Evolutionary conservation across 2,329 filamentous ascomycete species (phyloP), one percentile per base, ranked within the genome.

Genomic region (Rugonectria rugulosa): DNA sequence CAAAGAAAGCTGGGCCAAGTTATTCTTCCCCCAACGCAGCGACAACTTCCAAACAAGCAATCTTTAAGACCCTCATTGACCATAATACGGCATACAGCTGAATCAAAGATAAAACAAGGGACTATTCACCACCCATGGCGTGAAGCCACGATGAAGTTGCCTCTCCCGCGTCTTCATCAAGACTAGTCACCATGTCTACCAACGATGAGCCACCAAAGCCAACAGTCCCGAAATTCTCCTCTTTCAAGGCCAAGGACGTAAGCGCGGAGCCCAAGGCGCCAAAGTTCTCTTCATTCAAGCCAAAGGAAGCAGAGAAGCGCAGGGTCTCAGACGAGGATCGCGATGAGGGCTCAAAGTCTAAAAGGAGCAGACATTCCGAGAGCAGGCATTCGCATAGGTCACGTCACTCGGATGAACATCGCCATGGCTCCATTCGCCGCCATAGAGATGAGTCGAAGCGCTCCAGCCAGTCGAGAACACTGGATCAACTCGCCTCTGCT

Each of bases 201-300:
- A 64, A 63, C 40, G 65, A 68, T 38, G 63, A 67, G 31, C 59
- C 60, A 27, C 29, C 44, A 40, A 63, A 62, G 40, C 37, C 64
- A 29, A 56, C 63, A 21, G 78, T 89, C 19, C 90, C 90, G 9
- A 91, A 87, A 65, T 93, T 92, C 68, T 77, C 83, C 40, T 92
- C 89, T 63, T 92, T 92, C 75, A 87, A 83, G 63, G 17, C 84
- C 9, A 63, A 61, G 21, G 6, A 61, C 19, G 55, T 59, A 24
- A 11, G 41, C 7, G 46, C 50, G 8, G 58, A 63, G 10, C 34
- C 68, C 24, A 69, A 63, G 14, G 63, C 66, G 5, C 90, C 90
- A 6, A 92, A 87, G 64, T 93, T 94, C 68, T 79, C 85, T 17
- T 93, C 90, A 60, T 94, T 93, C 77, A 88, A 83, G 62, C 45